Evolutionary conservation across 176 grass and related monocot genomes (phyloP), one percentile per base, ranked within the genome.

Genomic region (Oryza longistaminata): DNA sequence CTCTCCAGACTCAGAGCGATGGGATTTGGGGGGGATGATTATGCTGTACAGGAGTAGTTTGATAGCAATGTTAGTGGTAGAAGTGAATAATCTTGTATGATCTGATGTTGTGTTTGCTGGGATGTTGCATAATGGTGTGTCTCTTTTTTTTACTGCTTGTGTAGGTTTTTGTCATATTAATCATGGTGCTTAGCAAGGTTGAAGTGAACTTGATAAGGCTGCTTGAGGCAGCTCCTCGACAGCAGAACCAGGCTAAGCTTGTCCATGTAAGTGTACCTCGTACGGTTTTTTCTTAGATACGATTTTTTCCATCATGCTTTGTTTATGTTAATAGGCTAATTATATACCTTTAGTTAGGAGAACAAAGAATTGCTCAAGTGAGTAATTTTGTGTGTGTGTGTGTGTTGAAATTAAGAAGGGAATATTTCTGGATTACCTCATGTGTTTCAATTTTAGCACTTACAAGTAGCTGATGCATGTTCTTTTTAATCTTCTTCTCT

Each of bases 181-280:
- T 61, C 60, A 96, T 96, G 96, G 85, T 86, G 76, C 84, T 94
- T 39, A 96, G 88, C 77, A 99, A 92, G 86, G 90, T 92, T 19
- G 93, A 99, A 81, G 90, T 96, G 83, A 99, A 99, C 82, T 81
- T 99, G 62, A 93, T 34, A 87, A 92, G 96, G 79, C 74, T 99
- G 77, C 91, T 99, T 27, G 90, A 89, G 73, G 87, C 89, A 12
- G 91, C 96, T 81, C 93, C 96, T 3, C 86, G 83, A 21, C 96
- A 92, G 87, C 81, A 92, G 52, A 99, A 99, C 90, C 88, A 92
- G 43, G 75, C 91, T 83, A 99, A 99, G 64, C 93, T 96, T 68
- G 61, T 98, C 73, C 91, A 98, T 87, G 96, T 92, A 84, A 68
- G 81, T 22, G 7, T 26, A 44, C 24, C 4, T 83, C 14, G 2